Base-by-base conservation (phyloP, 495 filamentous ascomycete genomes). In the Hypoxylon cercidicola region DNA sequence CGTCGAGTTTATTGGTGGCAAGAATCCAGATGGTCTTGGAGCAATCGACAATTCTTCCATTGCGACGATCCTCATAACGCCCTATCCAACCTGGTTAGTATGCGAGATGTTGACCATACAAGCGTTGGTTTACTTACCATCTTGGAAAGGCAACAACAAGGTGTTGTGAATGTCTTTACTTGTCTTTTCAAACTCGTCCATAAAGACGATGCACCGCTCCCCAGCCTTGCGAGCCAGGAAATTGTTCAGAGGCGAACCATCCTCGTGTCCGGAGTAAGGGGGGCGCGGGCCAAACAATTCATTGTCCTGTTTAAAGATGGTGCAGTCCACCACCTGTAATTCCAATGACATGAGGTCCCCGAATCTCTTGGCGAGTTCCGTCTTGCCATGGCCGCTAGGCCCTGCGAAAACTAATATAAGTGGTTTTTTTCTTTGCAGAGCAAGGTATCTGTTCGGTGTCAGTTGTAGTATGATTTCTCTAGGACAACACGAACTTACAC, bases 141-240 rank as follows among this genome's bases (percentile, higher is more conserved):
- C 73, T 13, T 82, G 74, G 53, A 85, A 83, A 1, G 79, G 78
- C 11, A 81, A 46, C 0, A 85, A 63, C 20, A 84, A 66, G 6
- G 81, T 70, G 21, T 79, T 56, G 8, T 76, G 75, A 15, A 84
- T 74, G 2, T 78, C 75, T 1, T 71, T 16, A 6, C 69, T 78
- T 13, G 83, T 85, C 71, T 87, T 87, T 35, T 88, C 85, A 40
- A 87, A 86, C 50, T 87, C 83, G 51, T 87, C 85, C 18, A 87
- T 62, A 54, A 86, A 86, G 5, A 87, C 79, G 8, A 87, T 76
- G 19, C 70, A 74, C 18, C 72, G 62, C 47, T 75, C 18, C 10
- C 77, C 80, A 8, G 61, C 61, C 28, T 82, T 66, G 11, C 48
- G 32, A 0, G 71, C 77, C 0, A 87, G 68, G 59, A 83, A 85